phyloP scores from a whole-genome alignment of 2,329 filamentous ascomycete species.

The Ophiocordyceps polyrhachis-furcata region DNA sequence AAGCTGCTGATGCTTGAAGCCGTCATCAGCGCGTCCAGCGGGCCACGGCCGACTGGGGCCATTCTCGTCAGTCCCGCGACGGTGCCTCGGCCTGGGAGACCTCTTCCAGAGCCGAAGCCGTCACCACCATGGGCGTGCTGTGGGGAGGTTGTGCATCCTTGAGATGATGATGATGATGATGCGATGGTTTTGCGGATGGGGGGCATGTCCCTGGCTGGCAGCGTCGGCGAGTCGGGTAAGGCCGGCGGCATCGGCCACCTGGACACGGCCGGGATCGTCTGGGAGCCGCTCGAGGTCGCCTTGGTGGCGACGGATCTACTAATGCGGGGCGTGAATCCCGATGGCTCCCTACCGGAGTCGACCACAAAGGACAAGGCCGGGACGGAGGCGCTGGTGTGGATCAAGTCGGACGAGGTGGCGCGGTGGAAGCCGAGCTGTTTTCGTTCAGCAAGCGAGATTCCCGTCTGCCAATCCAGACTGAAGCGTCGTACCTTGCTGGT shows the following conservation, averaged over 20 bases:
- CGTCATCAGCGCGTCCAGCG: background rate
- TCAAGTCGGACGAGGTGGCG: background rate
- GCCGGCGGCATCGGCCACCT: background rate
- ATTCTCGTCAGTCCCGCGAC: background rate
- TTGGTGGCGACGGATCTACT: background rate
- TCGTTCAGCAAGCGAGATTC: background rate
- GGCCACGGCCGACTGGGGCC: background rate
- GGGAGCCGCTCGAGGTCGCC: background rate
- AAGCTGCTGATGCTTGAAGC: conserved; percentile 6
- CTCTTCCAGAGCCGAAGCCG: background rate
- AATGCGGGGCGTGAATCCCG: background rate
- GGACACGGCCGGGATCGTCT: background rate
- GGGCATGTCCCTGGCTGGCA: background rate
- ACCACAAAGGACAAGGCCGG: background rate
- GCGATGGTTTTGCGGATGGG: background rate
- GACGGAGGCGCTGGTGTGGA: no score
- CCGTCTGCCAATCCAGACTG: background rate
- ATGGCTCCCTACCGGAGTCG: background rate
- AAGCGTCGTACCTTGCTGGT: background rate
- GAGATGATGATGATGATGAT: background rate
- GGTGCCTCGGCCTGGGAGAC: background rate
- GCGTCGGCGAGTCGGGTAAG: conserved; percentile 1
- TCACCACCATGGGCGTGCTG: background rate
- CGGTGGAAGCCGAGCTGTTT: background rate
- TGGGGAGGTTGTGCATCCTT: background rate